Base-by-base conservation (phyloP, 148 eudicot genomes). In the Chenopodium berlandieri region DNA sequence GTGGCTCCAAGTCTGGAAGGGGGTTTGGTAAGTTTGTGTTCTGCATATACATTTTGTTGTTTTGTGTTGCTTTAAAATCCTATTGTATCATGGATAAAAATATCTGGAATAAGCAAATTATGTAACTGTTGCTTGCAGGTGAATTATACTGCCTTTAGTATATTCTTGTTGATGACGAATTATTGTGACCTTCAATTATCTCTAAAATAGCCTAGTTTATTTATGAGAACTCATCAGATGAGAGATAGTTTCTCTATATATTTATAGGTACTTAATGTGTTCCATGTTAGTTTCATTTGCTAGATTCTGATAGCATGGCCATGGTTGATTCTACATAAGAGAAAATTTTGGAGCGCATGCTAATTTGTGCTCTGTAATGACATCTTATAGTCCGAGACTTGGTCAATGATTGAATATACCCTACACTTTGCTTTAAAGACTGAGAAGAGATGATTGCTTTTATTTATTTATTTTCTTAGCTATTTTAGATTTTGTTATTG, bases 1-100 rank as follows among this genome's bases (percentile, higher is more conserved):
- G 99, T 88, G 93, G 94, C 78, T 92, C 99, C 80, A 92, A 92
- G 85, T 94, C 99, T 75, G 98, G 99, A 85, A 88, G 93, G 77
- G 99, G 99, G 64, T 96, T 93, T 75, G 99, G 99, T 96, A 85
- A 83, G 98, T 83, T 72, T 73, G 0, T 62, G 9, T 13, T 66
- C 1, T 20, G 73, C 20, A 27, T 52, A 31, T 52, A 31, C 40
- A 27, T 34, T 31, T 71, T 40, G 10, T 50, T 66, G 10, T 50
- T 14, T 44, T 30, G n/a, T 52, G 17, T 4, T 56, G 7, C 34
- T 48, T 19, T 63, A 34, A 31, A n/a, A 20, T 37, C 69, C 50
- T 20, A 47, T 66, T 58, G 65, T 11, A 71, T 77, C 64, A 20
- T 44, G 46, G 58, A 56, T 56, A 56, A 60, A 34, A n/a, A n/a